These are phyloP conservation scores for Fraxinus cuspidata DNA, from an alignment of 257 asterid species.

Conservation along the genomic window DNA sequence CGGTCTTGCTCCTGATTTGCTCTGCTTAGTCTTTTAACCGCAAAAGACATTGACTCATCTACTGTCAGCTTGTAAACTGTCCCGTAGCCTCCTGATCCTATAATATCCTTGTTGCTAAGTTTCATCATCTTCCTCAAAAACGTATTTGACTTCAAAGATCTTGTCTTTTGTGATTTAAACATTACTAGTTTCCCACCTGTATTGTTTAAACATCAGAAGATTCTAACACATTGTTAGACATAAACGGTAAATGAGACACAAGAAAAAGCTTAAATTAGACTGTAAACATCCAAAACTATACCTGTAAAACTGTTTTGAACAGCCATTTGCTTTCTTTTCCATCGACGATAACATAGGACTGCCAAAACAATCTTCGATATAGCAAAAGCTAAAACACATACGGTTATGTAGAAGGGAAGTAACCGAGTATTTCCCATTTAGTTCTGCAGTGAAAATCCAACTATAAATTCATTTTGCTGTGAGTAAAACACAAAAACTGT, in stretches of 20 bases:
- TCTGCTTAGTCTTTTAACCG: conserved; percentile 67
- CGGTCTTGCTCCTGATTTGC: conserved; percentile 64
- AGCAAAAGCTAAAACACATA: conserved; percentile 66
- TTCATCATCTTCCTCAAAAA: conserved; percentile 67
- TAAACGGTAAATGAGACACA: neutral
- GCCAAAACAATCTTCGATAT: conserved; percentile 69
- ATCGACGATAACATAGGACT: conserved; percentile 71
- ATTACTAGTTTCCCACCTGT: conserved; percentile 86
- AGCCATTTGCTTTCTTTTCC: conserved; percentile 61
- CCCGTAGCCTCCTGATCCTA: conserved; percentile 89
- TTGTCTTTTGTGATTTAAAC: conserved; percentile 58
- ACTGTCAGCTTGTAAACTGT: conserved; percentile 73
- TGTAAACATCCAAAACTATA: conserved; percentile 3
- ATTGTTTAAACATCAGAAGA: conserved; percentile 7
- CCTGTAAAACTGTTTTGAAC: conserved; percentile 59
- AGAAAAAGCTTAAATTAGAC: neutral
- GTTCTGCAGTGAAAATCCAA: conserved; percentile 6
- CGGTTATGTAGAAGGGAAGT: conserved; percentile 58
- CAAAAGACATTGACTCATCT: conserved; percentile 50
- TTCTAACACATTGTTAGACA: neutral
- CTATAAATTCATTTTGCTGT: neutral
- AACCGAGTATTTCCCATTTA: conserved; percentile 39
- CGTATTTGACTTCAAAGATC: conserved; percentile 41
- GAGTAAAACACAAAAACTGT: neutral
- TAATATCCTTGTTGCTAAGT: conserved; percentile 76